Evolutionary conservation across 805 yeast genomes (phyloP), one percentile per base, ranked within the genome.

Genomic region (Metschnikowia colocasiae): DNA sequence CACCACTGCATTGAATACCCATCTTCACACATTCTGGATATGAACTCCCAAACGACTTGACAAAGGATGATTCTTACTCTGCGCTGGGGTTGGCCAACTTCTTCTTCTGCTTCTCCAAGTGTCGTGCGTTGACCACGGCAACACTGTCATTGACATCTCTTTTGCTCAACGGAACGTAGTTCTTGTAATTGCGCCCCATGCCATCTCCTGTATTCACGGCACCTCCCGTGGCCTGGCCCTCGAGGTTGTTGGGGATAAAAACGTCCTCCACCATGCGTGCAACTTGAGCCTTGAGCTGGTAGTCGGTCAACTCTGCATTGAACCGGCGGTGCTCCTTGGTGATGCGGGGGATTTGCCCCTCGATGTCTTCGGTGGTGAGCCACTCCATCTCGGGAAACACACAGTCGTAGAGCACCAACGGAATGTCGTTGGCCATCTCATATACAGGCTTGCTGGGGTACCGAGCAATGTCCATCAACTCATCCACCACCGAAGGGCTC

Each of bases 351-450:
- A 53, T 53, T 31, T 55, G 56, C 13, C 53, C 40, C 5, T 53
- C 52, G n/a, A 53, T 48, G 36, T 62, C 53, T 1, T 60, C 52
- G 4, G 66, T 59, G 3, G 61, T 52, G n/a, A 59, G 59, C 96
- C 96, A 92, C 52, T 81, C 83, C 67, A 90, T 74, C 2, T 75
- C 76, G 6, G 81, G 80, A 60, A 79, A 94, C 12, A 77, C 79
- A 64, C 98, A 92, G 59, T 92, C 95, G 61, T 85, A 90, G 34
- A 94, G 68, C 3, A 92, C 83, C 55, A 94, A 71, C 1, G 99
- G 99, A 6, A 85, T 68, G 54, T 92, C 98, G 59, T 85, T 79
- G 0, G 96, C 98, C 87, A 92, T 87, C 35, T 82, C 90, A 60
- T 85, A 94, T 3, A 76, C 67, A 1, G 99, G 99, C 53, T 83